Conservation (phyloP, 345 rosid genomes). For the Barbarea vulgaris region DNA sequence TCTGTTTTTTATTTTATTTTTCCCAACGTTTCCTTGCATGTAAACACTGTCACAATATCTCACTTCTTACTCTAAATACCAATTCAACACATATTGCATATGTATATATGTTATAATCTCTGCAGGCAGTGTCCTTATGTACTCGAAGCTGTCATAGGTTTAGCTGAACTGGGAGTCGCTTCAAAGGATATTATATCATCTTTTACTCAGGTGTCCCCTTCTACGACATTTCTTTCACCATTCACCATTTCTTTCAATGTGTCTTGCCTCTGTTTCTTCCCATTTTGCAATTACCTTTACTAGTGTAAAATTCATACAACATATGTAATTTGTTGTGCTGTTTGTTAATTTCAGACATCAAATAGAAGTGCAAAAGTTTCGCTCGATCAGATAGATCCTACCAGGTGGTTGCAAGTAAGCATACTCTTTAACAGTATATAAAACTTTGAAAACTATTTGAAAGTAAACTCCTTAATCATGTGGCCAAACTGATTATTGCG, state of each 20-base stretch:
- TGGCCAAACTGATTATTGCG: not conserved
- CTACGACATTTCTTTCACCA: not conserved
- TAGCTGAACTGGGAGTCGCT: slow-evolving; percentile 86
- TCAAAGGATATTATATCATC: slow-evolving; percentile 83
- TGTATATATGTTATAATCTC: slow-evolving; percentile 9
- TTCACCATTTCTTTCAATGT: not conserved
- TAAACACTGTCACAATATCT: slow-evolving; percentile 19
- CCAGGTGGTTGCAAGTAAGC: slow-evolving; percentile 96
- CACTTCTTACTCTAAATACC: not conserved
- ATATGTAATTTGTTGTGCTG: not conserved
- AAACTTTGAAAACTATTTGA: not conserved
- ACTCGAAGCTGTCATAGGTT: slow-evolving; percentile 81
- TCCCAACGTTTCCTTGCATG: slow-evolving; percentile 2
- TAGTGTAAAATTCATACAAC: not conserved
- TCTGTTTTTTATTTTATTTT: slow-evolving; percentile 31
- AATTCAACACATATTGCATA: not conserved
- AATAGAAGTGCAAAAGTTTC: slow-evolving; percentile 74
- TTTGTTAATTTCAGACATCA: slow-evolving; percentile 58
- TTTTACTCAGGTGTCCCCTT: slow-evolving; percentile 71
- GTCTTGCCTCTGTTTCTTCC: not conserved
- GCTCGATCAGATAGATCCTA: slow-evolving; percentile 78
- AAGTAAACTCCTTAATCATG: not conserved
- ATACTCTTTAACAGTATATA: slow-evolving; percentile 7
- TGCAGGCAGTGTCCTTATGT: slow-evolving; percentile 88
- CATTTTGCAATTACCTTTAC: not conserved